Evolutionary conservation across 441 rosid genomes (phyloP).

Genomic region (Syzygium malaccense): DNA sequence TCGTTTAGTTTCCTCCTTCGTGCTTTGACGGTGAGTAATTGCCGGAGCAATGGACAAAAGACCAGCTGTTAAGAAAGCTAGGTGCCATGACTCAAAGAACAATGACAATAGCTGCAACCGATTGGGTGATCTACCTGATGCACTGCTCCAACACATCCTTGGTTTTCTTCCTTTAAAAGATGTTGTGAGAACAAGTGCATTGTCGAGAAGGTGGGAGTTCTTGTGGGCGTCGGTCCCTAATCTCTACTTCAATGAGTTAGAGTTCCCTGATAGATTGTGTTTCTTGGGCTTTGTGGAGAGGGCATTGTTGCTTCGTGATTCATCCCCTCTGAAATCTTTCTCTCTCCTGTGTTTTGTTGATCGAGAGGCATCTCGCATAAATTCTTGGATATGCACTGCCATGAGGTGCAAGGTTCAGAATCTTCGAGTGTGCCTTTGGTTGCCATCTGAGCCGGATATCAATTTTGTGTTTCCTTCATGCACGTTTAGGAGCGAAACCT

Average conservation of each 20-base stretch:
- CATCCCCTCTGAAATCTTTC: not conserved
- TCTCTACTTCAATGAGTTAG: not conserved
- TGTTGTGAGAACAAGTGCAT: not conserved
- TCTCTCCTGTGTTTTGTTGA: not conserved
- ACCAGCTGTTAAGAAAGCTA: not conserved
- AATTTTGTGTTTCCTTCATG: not conserved
- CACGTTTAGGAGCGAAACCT: not conserved
- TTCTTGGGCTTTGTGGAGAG: not conserved
- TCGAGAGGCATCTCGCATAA: not conserved
- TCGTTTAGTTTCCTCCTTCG: not conserved
- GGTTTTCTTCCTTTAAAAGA: not conserved
- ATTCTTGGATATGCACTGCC: not conserved
- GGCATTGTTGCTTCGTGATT: not conserved
- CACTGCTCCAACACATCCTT: not conserved
- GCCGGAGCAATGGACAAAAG: not conserved
- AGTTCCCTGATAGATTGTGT: not conserved
- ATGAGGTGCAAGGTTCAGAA: not conserved
- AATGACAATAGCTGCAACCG: not conserved
- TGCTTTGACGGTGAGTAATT: not conserved
- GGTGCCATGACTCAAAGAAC: not conserved
- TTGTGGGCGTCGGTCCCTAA: not conserved
- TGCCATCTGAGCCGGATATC: fast-evolving
- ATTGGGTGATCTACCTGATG: not conserved
- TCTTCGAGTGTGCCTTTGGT: not conserved
- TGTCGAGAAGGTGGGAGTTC: not conserved